These are phyloP conservation scores for Xylaria sp. DNA, from an alignment of 2,329 filamentous ascomycete genomes.

Conservation along the genomic window DNA sequence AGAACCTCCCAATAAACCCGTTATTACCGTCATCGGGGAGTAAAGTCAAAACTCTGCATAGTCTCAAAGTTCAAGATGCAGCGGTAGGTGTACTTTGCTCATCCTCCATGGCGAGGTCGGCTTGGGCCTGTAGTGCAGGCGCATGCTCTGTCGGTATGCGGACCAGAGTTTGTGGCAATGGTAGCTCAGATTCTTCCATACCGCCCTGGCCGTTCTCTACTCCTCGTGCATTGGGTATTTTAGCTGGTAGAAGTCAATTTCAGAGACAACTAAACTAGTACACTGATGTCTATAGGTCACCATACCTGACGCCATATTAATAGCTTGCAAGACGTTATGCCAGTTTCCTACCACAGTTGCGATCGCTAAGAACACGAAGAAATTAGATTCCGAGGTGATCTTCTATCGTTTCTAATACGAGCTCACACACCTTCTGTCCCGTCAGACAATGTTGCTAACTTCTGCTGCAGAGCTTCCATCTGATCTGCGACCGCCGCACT, in stretches of 20 bases:
- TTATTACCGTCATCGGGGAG: background rate
- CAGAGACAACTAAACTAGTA: background rate
- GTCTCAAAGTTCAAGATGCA: conserved; percentile 19
- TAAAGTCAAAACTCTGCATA: background rate
- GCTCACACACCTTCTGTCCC: conserved; percentile 77
- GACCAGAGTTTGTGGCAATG: conserved; percentile 83
- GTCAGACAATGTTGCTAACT: conserved; percentile 79
- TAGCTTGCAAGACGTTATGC: conserved; percentile 86
- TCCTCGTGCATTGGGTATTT: conserved; percentile 71
- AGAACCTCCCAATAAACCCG: background rate
- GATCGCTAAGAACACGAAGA: conserved; percentile 67
- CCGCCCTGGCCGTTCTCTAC: conserved; percentile 52
- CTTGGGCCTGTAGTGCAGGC: conserved; percentile 70
- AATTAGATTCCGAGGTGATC: conserved; percentile 32
- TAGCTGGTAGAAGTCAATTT: conserved; percentile 61
- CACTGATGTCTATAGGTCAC: conserved; percentile 19
- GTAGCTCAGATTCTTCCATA: conserved; percentile 56
- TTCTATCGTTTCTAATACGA: background rate
- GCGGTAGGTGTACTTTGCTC: conserved; percentile 49
- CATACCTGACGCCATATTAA: conserved; percentile 87
- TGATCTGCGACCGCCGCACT: conserved; percentile 82
- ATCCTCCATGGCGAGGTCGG: conserved; percentile 63
- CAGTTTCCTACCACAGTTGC: conserved; percentile 87
- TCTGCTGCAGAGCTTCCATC: conserved; percentile 84
- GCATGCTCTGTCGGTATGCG: conserved; percentile 86